A percentile compares a stretch with the other conserved stretches of the same genome.
Conservation (phyloP, 83 land plant species). For the Thuja plicata region DNA sequence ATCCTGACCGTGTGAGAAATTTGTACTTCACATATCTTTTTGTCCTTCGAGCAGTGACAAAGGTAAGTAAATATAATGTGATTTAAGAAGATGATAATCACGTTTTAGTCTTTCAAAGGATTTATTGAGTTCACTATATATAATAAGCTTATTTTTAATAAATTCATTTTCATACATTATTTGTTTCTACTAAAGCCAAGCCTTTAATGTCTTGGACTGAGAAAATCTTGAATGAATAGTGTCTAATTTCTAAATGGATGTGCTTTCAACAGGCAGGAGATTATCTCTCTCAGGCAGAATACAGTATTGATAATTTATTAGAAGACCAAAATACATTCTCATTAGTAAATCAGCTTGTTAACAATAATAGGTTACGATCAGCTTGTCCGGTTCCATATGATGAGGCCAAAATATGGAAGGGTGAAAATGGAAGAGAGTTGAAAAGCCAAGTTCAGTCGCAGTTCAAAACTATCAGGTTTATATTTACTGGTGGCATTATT, state of each 20-base stretch:
- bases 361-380: slow-evolving; percentile 62
- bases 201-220: background rate
- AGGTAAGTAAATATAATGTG: slow-evolving; percentile 38
- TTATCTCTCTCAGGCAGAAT: slow-evolving; percentile 89
- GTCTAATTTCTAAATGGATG: background rate
- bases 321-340: slow-evolving; percentile 79
- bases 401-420: slow-evolving; percentile 94
- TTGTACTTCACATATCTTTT: slow-evolving; percentile 92
- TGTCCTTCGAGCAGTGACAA: slow-evolving; percentile 90
- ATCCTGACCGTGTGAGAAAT: slow-evolving; percentile 89
- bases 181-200: background rate
- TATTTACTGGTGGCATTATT: background rate
- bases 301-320: slow-evolving; percentile 71
- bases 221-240: background rate
- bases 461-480: slow-evolving; percentile 85
- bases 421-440: slow-evolving; percentile 74
- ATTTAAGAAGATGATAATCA: background rate
- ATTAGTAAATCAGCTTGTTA: slow-evolving; percentile 58
- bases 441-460: slow-evolving; percentile 76
- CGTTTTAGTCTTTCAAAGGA: background rate
- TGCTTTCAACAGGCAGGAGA: slow-evolving; percentile 57
- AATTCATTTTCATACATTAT: background rate
- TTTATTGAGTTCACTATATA: background rate
- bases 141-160: background rate
- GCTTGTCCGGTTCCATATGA: slow-evolving; percentile 95